Percentiles rank a stretch among this genome's conserved stretches.
Evolutionary conservation across 2,329 filamentous ascomycete genomes (phyloP).

Genomic region (Epichloe festucae): DNA sequence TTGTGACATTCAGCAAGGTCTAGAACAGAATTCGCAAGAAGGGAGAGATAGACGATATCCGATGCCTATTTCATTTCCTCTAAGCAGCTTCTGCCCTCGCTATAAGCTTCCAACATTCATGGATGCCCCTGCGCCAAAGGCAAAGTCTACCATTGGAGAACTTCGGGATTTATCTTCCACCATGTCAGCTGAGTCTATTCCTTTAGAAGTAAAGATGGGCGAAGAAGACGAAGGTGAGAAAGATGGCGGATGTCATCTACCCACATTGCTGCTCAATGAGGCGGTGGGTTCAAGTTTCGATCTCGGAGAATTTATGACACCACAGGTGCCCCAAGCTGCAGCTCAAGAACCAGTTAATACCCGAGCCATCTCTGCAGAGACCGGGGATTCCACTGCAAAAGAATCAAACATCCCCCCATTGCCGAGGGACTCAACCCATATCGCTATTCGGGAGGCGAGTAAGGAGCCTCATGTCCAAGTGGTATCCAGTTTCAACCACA

Average conservation of each 20-base stretch:
- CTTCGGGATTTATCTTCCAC: constrained; percentile 4
- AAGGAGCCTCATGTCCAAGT: not conserved
- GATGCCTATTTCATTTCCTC: not conserved
- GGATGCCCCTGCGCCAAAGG: constrained; percentile 2
- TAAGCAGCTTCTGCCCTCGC: constrained; percentile 8
- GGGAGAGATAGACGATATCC: not conserved
- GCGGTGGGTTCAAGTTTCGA: constrained; percentile 4
- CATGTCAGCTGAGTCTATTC: not conserved
- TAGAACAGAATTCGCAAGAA: not conserved
- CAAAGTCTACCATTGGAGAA: constrained; percentile 7
- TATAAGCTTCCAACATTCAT: constrained; percentile 9
- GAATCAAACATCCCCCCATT: not conserved
- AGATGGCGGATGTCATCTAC: constrained; percentile 3
- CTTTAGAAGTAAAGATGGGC: not conserved
- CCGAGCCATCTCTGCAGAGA: not conserved
- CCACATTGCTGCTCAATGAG: constrained; percentile 6
- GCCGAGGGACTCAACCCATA: not conserved
- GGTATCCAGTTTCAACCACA: not conserved
- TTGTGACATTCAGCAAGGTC: not conserved
- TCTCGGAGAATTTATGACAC: constrained; percentile 1
- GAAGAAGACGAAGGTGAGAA: not conserved
- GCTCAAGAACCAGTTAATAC: not conserved
- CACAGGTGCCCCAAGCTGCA: not conserved
- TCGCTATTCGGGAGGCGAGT: not conserved
- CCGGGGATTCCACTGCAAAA: not conserved